Percentiles rank a stretch among this genome's conserved stretches.
These are phyloP conservation scores for Acer yangbiense DNA, from an alignment of 345 rosid genomes.

Conservation along the genomic window DNA sequence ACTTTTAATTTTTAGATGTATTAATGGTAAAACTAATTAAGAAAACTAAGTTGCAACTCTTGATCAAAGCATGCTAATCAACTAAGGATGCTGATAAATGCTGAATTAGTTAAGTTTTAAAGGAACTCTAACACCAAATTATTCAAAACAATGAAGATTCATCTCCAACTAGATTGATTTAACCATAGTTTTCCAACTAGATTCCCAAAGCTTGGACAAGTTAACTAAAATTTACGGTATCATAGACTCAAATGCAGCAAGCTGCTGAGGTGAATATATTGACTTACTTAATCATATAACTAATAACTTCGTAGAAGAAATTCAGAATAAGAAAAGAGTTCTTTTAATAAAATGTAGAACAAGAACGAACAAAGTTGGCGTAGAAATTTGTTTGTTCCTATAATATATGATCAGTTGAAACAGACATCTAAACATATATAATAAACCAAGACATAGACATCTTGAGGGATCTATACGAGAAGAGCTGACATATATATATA, in stretches of 20 bases:
- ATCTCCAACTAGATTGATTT: neutral
- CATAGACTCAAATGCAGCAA: neutral
- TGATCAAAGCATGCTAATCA: neutral
- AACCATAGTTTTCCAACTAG: neutral
- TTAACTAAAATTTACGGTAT: neutral
- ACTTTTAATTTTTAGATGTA: neutral
- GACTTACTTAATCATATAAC: neutral
- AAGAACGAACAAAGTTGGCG: neutral
- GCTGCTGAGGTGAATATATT: neutral
- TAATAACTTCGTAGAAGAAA: neutral
- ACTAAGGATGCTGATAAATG: no score
- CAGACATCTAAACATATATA: conserved; percentile 12
- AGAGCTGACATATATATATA: conserved; percentile 15
- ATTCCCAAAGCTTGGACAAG: neutral
- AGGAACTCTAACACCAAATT: neutral
- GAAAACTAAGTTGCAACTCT: neutral
- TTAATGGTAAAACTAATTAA: neutral
- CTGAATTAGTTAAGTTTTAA: neutral
- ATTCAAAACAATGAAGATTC: neutral
- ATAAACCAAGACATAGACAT: conserved; percentile 9
- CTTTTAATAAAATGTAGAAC: neutral
- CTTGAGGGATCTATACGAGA: neutral
- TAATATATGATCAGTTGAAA: conserved; percentile 13
- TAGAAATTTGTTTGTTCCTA: neutral
- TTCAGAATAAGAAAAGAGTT: neutral